Evolutionary conservation across 306 rosid genomes (phyloP).

Genomic region (Ochetophila trinervis): DNA sequence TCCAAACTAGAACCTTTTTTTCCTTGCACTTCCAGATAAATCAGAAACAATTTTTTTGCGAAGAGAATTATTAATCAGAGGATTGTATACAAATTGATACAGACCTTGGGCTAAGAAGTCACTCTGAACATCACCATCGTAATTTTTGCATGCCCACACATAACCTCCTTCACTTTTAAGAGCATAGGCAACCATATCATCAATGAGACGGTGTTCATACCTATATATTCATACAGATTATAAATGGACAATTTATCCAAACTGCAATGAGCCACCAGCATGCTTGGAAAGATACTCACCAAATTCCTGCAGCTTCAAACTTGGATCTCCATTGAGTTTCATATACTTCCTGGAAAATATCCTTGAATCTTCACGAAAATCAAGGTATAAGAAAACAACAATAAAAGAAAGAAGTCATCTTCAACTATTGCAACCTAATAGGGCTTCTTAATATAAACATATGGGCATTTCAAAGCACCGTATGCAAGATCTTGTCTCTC

Average conservation of each 20-base stretch:
- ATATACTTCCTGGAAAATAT: slow-evolving; percentile 93
- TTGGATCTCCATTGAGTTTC: slow-evolving; percentile 80
- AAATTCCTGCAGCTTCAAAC: slow-evolving; percentile 86
- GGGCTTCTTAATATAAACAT: too few relatives aligned
- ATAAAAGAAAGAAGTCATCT: not conserved
- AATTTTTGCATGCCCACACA: slow-evolving; percentile 99
- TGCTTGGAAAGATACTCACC: slow-evolving; percentile 41
- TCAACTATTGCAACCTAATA: too few relatives aligned
- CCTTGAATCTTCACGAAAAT: slow-evolving; percentile 73
- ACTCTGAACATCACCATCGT: slow-evolving; percentile 97
- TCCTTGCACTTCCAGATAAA: slow-evolving; percentile 1
- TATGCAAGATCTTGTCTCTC: too few relatives aligned
- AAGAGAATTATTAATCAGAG: not conserved
- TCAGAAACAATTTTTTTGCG: not conserved
- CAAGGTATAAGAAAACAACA: slow-evolving; percentile 7
- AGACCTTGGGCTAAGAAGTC: slow-evolving; percentile 97
- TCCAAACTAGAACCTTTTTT: not conserved
- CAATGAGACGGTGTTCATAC: slow-evolving; percentile 97
- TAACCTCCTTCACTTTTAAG: slow-evolving; percentile 98
- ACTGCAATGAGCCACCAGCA: slow-evolving; percentile 3
- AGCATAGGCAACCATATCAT: slow-evolving; percentile 97
- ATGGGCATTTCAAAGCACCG: too few relatives aligned
- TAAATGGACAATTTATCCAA: slow-evolving; percentile 14
- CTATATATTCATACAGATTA: slow-evolving; percentile 33
- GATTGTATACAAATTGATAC: slow-evolving; percentile 11